phyloP scores from a whole-genome alignment of 2,329 filamentous ascomycete genomes.

The Ceratocystiopsis minuta region DNA sequence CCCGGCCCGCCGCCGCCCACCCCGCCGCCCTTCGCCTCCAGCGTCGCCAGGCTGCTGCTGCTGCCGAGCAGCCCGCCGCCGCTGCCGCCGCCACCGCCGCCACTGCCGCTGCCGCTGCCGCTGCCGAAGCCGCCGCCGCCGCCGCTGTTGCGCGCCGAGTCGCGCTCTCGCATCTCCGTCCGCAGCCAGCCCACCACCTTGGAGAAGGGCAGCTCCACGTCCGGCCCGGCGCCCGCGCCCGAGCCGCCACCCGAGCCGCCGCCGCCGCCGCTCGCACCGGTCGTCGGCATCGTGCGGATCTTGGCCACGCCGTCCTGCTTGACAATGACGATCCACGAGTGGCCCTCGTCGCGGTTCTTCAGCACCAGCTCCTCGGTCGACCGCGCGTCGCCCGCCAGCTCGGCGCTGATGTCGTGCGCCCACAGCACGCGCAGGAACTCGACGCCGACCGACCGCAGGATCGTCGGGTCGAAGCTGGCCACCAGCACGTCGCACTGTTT shows the following conservation, averaged over 20 bases:
- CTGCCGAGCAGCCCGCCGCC: slow-evolving; percentile 6
- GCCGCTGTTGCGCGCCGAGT: slow-evolving; percentile 8
- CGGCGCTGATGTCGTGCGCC: slow-evolving; percentile 69
- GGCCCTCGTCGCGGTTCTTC: slow-evolving; percentile 57
- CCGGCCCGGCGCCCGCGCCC: slow-evolving; percentile 37
- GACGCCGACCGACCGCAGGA: slow-evolving; percentile 58
- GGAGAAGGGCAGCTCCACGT: slow-evolving; percentile 54
- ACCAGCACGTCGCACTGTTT: slow-evolving; percentile 70
- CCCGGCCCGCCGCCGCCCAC: slow-evolving; percentile 1
- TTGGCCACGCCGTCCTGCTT: slow-evolving; percentile 60
- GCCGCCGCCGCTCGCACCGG: neutral
- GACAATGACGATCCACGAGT: slow-evolving; percentile 78
- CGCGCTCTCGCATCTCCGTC: slow-evolving; percentile 54
- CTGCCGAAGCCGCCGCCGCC: slow-evolving; percentile 15
- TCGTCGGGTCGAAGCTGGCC: slow-evolving; percentile 63
- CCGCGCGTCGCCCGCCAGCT: slow-evolving; percentile 63
- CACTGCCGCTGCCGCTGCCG: too few relatives aligned
- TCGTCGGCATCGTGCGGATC: slow-evolving; percentile 48
- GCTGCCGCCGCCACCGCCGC: slow-evolving; percentile 10
- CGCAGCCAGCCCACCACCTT: slow-evolving; percentile 69
- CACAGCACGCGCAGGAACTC: slow-evolving; percentile 66
- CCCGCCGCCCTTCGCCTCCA: neutral
- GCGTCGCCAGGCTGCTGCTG: too few relatives aligned
- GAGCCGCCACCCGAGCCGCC: neutral
- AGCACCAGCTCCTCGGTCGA: slow-evolving; percentile 65